phyloP scores from a whole-genome alignment of 768 basidiomycete species.

The Tylopilus balloui region DNA sequence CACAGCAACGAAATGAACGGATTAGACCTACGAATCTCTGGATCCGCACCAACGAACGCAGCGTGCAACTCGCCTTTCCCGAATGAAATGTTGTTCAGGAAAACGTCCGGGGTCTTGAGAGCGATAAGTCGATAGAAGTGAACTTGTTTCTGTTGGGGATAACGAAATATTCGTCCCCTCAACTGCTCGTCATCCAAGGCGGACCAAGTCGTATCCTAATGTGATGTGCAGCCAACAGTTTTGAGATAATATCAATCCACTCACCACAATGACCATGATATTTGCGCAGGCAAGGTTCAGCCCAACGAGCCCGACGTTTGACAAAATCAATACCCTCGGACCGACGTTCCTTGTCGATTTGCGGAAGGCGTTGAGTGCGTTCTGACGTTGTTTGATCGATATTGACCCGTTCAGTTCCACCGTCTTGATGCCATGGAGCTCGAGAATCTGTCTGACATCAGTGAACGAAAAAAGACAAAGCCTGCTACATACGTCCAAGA shows the following conservation, averaged over 20 bases:
- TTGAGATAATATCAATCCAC: background rate
- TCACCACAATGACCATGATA: background rate
- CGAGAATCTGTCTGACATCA: background rate
- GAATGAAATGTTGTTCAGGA: conserved; percentile 20
- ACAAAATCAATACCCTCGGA: background rate
- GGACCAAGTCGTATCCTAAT: background rate
- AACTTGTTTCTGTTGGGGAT: conserved; percentile 4
- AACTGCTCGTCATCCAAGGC: background rate
- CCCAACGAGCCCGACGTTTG: background rate
- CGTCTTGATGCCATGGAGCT: background rate
- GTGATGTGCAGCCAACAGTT: background rate
- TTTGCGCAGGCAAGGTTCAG: background rate
- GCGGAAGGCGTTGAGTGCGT: background rate
- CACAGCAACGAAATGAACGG: no score
- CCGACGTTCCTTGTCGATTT: background rate
- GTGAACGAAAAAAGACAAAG: no score
- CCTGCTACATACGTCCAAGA: background rate
- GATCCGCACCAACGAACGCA: background rate
- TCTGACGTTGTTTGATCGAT: background rate
- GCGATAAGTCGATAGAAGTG: conserved; percentile 16
- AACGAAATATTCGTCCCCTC: background rate
- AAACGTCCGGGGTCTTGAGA: background rate
- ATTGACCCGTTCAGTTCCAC: background rate
- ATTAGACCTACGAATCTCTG: no score
- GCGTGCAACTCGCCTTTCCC: conserved; percentile 3